A percentile compares a stretch with the other conserved stretches of the same genome.
phyloP scores from a whole-genome alignment of 371 early-diverging fungal species.

The Haplosporangium sp. region DNA sequence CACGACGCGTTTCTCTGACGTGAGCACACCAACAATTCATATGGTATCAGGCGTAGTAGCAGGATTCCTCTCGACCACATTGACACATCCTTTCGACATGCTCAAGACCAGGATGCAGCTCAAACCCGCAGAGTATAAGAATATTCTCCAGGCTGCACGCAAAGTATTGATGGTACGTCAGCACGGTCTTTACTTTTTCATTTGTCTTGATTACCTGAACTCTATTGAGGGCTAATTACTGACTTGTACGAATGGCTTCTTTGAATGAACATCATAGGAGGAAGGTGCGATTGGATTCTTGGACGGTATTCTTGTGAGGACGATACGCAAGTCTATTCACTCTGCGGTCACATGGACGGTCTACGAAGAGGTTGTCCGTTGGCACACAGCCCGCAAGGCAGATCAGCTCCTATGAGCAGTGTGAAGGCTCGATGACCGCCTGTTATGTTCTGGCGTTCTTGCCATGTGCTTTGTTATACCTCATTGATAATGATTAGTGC shows the following conservation, averaged over 20 bases:
- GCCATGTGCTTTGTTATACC: no score
- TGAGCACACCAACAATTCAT: conserved; percentile 51
- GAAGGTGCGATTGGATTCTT: conserved; percentile 85
- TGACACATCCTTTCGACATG: conserved; percentile 96
- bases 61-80: conserved; percentile 80
- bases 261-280: no score
- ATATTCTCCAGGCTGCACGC: conserved; percentile 68
- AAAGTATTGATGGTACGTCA: conserved; percentile 73
- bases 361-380: conserved; percentile 85
- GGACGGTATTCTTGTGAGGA: conserved; percentile 86
- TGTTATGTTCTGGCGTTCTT: no score
- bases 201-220: not conserved
- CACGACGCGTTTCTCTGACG: conserved; percentile 21
- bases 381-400: conserved; percentile 37
- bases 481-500: not conserved
- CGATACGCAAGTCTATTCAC: conserved; percentile 87
- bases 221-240: no score
- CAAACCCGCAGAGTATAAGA: conserved; percentile 78
- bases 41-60: conserved; percentile 71
- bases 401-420: conserved; percentile 23
- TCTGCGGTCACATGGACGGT: conserved; percentile 95
- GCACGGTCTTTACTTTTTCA: no score
- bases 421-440: not conserved
- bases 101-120: conserved; percentile 94
- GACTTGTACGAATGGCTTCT: no score